phyloP scores from a whole-genome alignment of 169 alveolate genomes.

The Eimeria acervulina region DNA sequence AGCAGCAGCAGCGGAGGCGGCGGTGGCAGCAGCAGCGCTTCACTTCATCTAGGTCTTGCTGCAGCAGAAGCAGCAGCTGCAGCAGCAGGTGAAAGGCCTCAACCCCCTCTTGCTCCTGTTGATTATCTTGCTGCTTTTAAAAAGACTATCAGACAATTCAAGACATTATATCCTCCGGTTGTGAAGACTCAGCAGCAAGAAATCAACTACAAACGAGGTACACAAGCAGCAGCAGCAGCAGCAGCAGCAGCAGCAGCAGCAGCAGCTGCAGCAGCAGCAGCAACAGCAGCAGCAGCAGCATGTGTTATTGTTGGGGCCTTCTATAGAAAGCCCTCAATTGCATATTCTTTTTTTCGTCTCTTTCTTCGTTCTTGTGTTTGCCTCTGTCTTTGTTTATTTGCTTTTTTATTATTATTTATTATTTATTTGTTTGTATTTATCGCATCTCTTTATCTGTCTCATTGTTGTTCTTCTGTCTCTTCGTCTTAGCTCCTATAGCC shows the following conservation, averaged over 20 bases:
- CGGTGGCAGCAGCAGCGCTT: not conserved
- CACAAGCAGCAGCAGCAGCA: not conserved
- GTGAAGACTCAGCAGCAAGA: conserved; percentile 26
- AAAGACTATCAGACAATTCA: not conserved
- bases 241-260: conserved; percentile 3
- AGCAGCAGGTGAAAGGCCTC: not conserved
- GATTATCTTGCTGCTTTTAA: conserved; percentile 21
- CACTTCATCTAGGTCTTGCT: too few species aligned
- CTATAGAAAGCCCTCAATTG: too few species aligned
- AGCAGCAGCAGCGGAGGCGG: conserved; percentile 44
- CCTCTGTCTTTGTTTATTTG: too few species aligned
- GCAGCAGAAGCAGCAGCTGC: conserved; percentile 13
- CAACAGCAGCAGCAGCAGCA: not conserved
- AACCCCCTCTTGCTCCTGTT: not conserved
- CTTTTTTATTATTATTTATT: too few species aligned
- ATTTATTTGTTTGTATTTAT: too few species aligned
- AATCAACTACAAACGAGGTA: conserved; percentile 41
- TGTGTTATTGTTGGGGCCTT: too few species aligned
- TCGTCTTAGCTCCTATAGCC: not conserved
- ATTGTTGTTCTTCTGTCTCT: not conserved
- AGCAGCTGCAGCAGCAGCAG: not conserved
- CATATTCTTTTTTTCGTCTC: too few species aligned
- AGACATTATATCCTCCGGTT: not conserved
- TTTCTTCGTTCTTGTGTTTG: too few species aligned
- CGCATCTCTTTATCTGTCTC: not conserved